Evolutionary conservation across 2,329 filamentous ascomycete genomes (phyloP).

Genomic region (Xylariaceae sp.): DNA sequence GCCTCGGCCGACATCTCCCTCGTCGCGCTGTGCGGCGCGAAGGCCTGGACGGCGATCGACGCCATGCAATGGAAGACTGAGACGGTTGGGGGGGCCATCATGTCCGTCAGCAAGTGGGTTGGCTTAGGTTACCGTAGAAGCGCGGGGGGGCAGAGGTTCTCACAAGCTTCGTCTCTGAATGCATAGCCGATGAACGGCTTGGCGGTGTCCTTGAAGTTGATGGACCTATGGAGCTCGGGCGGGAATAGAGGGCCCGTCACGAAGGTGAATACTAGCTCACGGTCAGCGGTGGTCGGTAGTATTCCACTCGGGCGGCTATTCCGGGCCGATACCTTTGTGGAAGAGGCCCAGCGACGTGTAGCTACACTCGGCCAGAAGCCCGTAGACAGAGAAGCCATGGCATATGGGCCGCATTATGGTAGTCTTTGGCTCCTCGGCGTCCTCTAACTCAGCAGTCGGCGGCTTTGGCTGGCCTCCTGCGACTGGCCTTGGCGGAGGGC

Average conservation of each 20-base stretch:
- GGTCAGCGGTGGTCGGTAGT: not conserved
- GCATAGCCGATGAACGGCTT: constrained; percentile 19
- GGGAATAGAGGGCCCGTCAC: constrained; percentile 4
- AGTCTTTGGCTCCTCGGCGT: not conserved
- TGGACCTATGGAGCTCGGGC: constrained; percentile 2
- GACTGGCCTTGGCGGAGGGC: not conserved
- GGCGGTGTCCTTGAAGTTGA: constrained; percentile 2
- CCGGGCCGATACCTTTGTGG: constrained; percentile 2
- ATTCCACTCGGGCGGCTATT: too few relatives aligned
- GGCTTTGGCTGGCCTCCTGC: not conserved
- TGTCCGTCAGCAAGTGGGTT: not conserved
- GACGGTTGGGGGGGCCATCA: not conserved
- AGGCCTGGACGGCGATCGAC: constrained; percentile 13
- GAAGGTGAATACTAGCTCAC: constrained; percentile 4
- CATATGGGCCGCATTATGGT: constrained; percentile 1
- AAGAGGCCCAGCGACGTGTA: not conserved
- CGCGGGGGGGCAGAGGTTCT: constrained; percentile 2
- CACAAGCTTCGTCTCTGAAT: constrained; percentile 25
- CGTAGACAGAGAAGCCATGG: not conserved
- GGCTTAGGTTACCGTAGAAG: too few relatives aligned
- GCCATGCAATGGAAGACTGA: constrained; percentile 22
- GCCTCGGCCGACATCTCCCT: constrained; percentile 9
- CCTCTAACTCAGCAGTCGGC: not conserved
- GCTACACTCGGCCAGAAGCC: not conserved
- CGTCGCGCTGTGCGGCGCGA: not conserved